phyloP scores from a whole-genome alignment of 176 grass and related monocot genomes.

The Triticum aestivum region DNA sequence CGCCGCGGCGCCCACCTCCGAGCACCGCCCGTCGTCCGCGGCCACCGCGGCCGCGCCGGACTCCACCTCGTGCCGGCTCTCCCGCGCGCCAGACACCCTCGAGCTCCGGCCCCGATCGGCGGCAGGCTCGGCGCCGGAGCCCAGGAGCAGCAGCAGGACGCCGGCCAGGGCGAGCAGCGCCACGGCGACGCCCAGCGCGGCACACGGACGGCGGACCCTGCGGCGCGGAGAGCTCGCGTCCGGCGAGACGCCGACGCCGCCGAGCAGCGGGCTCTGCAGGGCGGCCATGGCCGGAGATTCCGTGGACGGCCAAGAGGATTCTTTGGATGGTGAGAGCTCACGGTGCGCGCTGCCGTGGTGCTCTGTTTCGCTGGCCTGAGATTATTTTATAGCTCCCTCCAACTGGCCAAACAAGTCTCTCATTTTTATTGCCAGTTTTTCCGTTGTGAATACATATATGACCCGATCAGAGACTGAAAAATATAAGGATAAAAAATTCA shows the following conservation, averaged over 20 bases:
- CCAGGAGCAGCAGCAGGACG: conserved; percentile 14
- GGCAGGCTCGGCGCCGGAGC: not conserved
- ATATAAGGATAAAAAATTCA: too few relatives aligned
- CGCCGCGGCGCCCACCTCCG: conserved; percentile 61
- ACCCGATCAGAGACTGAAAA: too few relatives aligned
- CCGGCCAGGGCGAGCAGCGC: conserved; percentile 37
- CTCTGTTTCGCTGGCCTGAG: not conserved
- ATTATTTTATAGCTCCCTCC: not conserved
- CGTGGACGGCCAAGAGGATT: conserved; percentile 11
- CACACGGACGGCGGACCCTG: not conserved
- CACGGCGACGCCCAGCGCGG: conserved; percentile 30
- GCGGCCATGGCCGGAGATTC: conserved; percentile 40
- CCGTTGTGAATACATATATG: not conserved
- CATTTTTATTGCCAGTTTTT: not conserved
- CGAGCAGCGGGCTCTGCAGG: conserved; percentile 37
- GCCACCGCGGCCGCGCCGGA: conserved; percentile 54
- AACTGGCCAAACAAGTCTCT: not conserved
- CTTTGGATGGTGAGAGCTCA: conserved; percentile 12
- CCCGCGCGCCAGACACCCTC: not conserved
- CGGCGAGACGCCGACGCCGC: not conserved
- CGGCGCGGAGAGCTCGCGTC: not conserved
- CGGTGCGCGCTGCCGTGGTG: not conserved
- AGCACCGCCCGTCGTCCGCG: conserved; percentile 84
- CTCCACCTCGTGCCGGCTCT: conserved; percentile 38
- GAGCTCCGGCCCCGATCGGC: too few relatives aligned